Percentiles rank a stretch among this genome's conserved stretches.
Conservation (phyloP, 257 asterid species). For the Fraxinus quadrangulata region DNA sequence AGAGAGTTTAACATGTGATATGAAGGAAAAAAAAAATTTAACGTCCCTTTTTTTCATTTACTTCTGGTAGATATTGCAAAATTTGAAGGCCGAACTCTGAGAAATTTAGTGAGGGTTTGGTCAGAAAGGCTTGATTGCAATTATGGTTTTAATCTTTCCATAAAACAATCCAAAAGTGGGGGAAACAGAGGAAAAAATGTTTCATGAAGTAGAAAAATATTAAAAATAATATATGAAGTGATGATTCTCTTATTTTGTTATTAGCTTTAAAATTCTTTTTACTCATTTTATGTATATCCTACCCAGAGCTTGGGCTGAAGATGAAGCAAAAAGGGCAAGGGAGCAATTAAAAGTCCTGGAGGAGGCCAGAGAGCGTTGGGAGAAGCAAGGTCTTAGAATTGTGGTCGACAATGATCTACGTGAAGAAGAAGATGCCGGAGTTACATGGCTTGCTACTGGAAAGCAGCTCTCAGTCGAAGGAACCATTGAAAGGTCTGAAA, state of each 20-base stretch:
- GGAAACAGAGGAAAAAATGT: background rate
- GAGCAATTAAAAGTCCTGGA: constrained; percentile 88
- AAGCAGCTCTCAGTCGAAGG: constrained; percentile 62
- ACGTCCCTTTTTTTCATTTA: background rate
- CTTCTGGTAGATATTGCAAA: background rate
- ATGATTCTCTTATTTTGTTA: background rate
- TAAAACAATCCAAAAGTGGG: background rate
- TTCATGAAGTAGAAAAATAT: background rate
- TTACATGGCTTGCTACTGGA: constrained; percentile 72
- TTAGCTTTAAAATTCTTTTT: background rate
- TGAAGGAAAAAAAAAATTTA: background rate
- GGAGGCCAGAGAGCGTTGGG: constrained; percentile 90
- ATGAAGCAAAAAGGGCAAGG: constrained; percentile 91
- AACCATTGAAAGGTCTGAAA: constrained; percentile 69
- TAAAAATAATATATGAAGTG: background rate
- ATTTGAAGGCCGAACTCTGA: background rate
- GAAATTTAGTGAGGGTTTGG: background rate
- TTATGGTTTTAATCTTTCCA: background rate
- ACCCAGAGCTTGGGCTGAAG: constrained; percentile 91
- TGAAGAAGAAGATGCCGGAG: constrained; percentile 74
- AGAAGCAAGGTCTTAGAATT: constrained; percentile 80
- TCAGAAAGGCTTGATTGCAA: background rate
- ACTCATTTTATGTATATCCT: constrained; percentile 12
- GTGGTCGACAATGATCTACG: constrained; percentile 81
- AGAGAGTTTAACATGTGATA: background rate